phyloP scores from a whole-genome alignment of 2,329 filamentous ascomycete species.

The Hypoxylon sp. region DNA sequence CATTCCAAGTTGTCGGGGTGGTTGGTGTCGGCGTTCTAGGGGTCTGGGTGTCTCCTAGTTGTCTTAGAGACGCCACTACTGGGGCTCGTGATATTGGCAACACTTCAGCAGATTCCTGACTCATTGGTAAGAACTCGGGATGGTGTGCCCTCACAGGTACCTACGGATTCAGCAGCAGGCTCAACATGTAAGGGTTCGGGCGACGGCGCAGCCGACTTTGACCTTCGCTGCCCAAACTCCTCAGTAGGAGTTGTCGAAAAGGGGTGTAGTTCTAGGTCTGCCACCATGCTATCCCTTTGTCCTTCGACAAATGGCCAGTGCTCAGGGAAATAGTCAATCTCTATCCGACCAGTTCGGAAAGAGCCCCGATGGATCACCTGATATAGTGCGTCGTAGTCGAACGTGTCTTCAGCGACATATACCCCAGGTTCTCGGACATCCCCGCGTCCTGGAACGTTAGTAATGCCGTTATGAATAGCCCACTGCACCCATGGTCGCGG shows the following conservation, averaged over 20 bases:
- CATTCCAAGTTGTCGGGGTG: too few relatives aligned
- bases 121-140: neutral
- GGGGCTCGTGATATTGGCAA: neutral
- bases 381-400: constrained; percentile 35
- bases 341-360: constrained; percentile 22
- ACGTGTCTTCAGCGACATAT: constrained; percentile 36
- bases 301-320: constrained; percentile 24
- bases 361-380: constrained; percentile 20
- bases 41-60: too few relatives aligned
- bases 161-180: neutral
- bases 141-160: neutral
- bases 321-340: constrained; percentile 30
- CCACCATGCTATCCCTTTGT: constrained; percentile 4
- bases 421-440: constrained; percentile 22
- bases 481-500: constrained; percentile 39
- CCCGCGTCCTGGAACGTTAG: constrained; percentile 31
- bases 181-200: neutral
- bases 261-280: constrained; percentile 13
- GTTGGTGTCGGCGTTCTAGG: too few relatives aligned
- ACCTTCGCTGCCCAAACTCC: neutral
- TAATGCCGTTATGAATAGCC: constrained; percentile 31
- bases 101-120: neutral
- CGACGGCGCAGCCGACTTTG: constrained; percentile 10
- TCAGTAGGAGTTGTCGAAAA: neutral
- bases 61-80: too few relatives aligned